These are phyloP conservation scores for Arachis stenosperma DNA, from an alignment of 306 rosid species.

Conservation along the genomic window DNA sequence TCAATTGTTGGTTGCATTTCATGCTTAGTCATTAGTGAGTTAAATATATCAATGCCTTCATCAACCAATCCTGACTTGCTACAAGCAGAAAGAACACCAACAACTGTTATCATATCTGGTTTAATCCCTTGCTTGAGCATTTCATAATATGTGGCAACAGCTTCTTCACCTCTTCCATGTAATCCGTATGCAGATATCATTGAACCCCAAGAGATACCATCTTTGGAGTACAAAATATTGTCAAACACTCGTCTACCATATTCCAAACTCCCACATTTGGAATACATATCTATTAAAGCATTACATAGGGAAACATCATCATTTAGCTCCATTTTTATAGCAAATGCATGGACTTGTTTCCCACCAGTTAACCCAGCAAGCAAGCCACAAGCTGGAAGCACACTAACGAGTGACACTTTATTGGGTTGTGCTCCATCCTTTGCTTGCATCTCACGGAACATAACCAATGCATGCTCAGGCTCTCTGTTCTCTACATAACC, in stretches of 20 bases:
- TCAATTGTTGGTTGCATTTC: slow-evolving; percentile 68
- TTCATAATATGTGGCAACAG: slow-evolving; percentile 55
- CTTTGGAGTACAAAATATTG: slow-evolving; percentile 50
- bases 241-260: slow-evolving; percentile 63
- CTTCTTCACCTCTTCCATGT: slow-evolving; percentile 76
- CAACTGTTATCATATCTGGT: slow-evolving; percentile 74
- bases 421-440: slow-evolving; percentile 66
- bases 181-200: slow-evolving; percentile 80
- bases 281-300: slow-evolving; percentile 79
- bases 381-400: slow-evolving; percentile 72
- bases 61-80: slow-evolving; percentile 68
- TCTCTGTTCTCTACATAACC: slow-evolving; percentile 63
- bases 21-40: slow-evolving; percentile 42
- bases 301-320: slow-evolving; percentile 56
- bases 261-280: slow-evolving; percentile 79
- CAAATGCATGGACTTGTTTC: slow-evolving; percentile 72
- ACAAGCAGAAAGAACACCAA: slow-evolving; percentile 78
- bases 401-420: slow-evolving; percentile 65
- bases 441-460: slow-evolving; percentile 67
- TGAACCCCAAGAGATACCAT: slow-evolving; percentile 76
- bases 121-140: slow-evolving; percentile 62
- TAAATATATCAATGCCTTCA: slow-evolving; percentile 72
- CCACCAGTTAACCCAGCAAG: slow-evolving; percentile 62
- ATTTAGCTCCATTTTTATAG: slow-evolving; percentile 54
- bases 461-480: slow-evolving; percentile 56